Evolutionary conservation across 352 stramenopile species (phyloP), one percentile per base, ranked within the genome.

Genomic region (Phytopythium mirpurense): DNA sequence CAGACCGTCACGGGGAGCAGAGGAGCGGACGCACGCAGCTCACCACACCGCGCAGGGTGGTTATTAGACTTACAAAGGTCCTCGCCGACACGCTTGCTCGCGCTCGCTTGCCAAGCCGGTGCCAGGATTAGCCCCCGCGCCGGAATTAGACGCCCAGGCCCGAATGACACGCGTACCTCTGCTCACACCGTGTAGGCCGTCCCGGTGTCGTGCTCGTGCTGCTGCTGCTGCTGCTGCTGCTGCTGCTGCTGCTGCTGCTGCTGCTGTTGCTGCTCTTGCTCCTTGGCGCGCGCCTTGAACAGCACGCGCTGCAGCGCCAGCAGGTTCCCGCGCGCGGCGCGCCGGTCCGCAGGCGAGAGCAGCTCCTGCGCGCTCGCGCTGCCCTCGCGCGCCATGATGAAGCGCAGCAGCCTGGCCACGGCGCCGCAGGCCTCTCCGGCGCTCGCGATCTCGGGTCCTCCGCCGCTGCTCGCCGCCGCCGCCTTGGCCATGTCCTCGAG

Each of bases 281-380:
- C 74, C 52, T 72, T 61, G 12, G 73, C 62, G 19, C 67, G 63
- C 18, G 64, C 74, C 53, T 83, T 85, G 2, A 82, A 44, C 19
- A 85, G 52, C 55, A 85, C 51, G 47, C 69, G 65, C 52, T 85
- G 74, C 48, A 85, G 57, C 50, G 74, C 63, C 44, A 85, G 54
- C 24, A 85, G 48, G 24, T 76, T 85, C 9, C 56, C 57, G 19
- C 74, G 67, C 31, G 60, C 71, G 0, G 67, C 68, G 48, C 72
- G 67, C n/a, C 72, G 69, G 15, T 85, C 74, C 1, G 52, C 54
- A n/a, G 51, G 53, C 9, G 62, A 27, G 7, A 70, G 29, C 42
- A 62, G 38, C 62, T 68, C 61, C 40, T 24, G 32, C 12, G 60
- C 59, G 41, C 56, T 52, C 54, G 61, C 65, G 38, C 70, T 54